phyloP scores from a whole-genome alignment of 176 grass and related monocot genomes.

The Rhynchospora tenuis region DNA sequence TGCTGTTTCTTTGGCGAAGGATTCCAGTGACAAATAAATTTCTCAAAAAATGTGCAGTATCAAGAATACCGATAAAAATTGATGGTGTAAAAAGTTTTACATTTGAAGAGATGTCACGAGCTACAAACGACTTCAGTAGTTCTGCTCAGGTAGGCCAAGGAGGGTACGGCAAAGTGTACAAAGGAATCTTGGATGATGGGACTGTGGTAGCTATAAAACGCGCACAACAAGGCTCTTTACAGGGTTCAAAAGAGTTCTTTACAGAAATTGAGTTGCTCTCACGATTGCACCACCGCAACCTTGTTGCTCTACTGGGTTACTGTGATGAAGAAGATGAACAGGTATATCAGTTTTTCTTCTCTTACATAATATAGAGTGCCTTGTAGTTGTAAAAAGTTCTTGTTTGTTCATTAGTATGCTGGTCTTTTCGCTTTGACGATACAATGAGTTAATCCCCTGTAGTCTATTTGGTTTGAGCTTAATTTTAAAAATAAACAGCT shows the following conservation, averaged over 20 bases:
- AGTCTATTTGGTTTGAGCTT: neutral
- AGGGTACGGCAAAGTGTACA: constrained; percentile 91
- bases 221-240: constrained; percentile 76
- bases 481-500: neutral
- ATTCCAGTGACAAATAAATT: constrained; percentile 6
- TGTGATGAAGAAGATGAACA: constrained; percentile 93
- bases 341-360: constrained; percentile 41
- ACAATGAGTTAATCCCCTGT: neutral
- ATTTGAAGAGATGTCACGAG: constrained; percentile 69
- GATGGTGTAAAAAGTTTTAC: constrained; percentile 71
- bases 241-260: constrained; percentile 90
- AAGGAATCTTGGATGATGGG: constrained; percentile 70
- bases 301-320: constrained; percentile 82
- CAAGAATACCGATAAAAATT: constrained; percentile 65
- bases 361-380: neutral
- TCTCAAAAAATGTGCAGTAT: constrained; percentile 33
- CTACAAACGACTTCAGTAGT: constrained; percentile 63
- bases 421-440: neutral
- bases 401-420: constrained; percentile 4
- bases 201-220: constrained; percentile 82
- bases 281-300: constrained; percentile 88
- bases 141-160: constrained; percentile 82
- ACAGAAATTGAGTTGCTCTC: constrained; percentile 94
- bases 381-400: neutral
- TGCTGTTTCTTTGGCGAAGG: neutral